Base-by-base conservation (phyloP, 2,329 filamentous ascomycete species). In the Whalleya microplaca region DNA sequence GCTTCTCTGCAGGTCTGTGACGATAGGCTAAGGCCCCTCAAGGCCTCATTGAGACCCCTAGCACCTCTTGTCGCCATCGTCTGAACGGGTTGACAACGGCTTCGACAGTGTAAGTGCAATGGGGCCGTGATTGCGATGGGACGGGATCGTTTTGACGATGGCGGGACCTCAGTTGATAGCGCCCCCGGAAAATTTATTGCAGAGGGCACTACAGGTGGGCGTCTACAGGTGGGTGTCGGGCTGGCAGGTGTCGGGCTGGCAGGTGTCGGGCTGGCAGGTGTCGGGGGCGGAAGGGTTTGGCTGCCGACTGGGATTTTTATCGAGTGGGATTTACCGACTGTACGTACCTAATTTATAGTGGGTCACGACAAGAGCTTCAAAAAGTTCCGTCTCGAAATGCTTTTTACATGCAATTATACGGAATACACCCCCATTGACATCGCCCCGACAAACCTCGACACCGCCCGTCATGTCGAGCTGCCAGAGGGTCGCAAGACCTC, bases 401-500 rank as follows among this genome's bases (percentile, higher is more conserved):
- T 45, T 37, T 37, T 8, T 37, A 37, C 32, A 37, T 12, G 32
- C 32, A 37, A 37, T 37, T 8, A 16, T 16, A 37, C 23, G 4
- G 4, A 27, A 4, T 9, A 6, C 10, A 37, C 32, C 32, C 9
- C 32, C 32, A 37, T 37, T 21, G 37, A 41, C 47, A 57, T 20
- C 49, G 45, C 42, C 56, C 59, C 23, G 23, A 27, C 23, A 27
- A 4, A 9, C 23, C 32, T 37, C 32, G 32, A 3, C 32, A 12
- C 14, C 8, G 9, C 32, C 32, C 32, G 68, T 67, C 70, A 87
- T 87, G 84, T 82, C 84, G 72, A 78, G 78, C 72, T 84, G 82
- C 71, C 82, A 82, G 72, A 83, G 81, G 76, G 81, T 82, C 70
- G 77, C 76, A 55, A 76, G 83, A 74, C 84, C 84, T 60, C 73